phyloP scores from a whole-genome alignment of 768 basidiomycete genomes.

The Suillus tomentosus region DNA sequence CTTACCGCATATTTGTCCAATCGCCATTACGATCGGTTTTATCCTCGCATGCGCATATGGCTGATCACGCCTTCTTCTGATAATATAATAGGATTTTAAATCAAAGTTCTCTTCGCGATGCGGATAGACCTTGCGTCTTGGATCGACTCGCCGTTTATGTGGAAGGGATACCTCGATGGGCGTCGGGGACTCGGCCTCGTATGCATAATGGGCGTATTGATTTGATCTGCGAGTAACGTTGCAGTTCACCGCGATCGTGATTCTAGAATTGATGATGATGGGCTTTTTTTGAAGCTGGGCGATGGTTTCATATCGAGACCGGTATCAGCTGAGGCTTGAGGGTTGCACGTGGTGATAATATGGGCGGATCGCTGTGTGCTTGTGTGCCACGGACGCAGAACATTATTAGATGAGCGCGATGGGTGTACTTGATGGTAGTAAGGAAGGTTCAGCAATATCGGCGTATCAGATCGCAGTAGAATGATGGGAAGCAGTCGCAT shows the following conservation, averaged over 20 bases:
- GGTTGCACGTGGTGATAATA: background rate
- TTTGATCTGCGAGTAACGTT: background rate
- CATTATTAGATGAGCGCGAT: background rate
- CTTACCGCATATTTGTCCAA: background rate
- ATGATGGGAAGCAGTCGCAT: background rate
- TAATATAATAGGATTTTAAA: background rate
- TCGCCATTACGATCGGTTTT: background rate
- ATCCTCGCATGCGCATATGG: background rate
- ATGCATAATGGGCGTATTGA: background rate
- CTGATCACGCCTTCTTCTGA: background rate
- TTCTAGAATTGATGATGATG: background rate
- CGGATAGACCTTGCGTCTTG: background rate
- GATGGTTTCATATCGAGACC: background rate
- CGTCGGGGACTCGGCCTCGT: background rate
- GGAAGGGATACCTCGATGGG: background rate
- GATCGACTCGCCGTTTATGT: background rate
- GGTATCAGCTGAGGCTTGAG: background rate
- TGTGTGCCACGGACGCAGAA: background rate
- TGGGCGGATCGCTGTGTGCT: background rate
- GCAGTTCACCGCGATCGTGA: background rate
- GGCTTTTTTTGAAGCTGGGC: background rate
- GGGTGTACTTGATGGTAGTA: background rate
- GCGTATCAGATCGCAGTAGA: background rate
- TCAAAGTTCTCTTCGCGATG: slow-evolving; percentile 5
- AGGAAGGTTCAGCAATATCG: background rate